phyloP scores from a whole-genome alignment of 352 stramenopile species.

The Halophytophthora polymorphica region DNA sequence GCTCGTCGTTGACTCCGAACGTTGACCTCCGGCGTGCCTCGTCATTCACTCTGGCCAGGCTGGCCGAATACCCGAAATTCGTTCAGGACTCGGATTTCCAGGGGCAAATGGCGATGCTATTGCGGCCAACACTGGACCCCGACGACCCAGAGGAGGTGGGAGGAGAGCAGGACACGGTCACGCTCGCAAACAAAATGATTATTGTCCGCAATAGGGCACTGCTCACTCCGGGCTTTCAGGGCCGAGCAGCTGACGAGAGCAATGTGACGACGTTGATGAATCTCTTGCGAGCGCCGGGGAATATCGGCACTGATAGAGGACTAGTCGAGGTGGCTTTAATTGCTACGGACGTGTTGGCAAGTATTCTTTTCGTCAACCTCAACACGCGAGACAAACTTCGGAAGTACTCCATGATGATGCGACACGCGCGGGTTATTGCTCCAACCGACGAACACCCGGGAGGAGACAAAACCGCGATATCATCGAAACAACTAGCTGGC shows the following conservation, averaged over 20 bases:
- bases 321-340: neutral
- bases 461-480: conserved; percentile 4
- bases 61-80: conserved; percentile 22
- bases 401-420: conserved; percentile 12
- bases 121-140: conserved; percentile 2
- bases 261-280: conserved; percentile 2
- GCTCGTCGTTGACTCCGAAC: neutral
- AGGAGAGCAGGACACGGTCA: conserved; percentile 8
- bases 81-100: conserved; percentile 29
- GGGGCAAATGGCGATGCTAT: conserved; percentile 24
- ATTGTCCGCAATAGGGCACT: conserved; percentile 21
- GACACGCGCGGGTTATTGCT: conserved; percentile 9
- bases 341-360: conserved; percentile 11
- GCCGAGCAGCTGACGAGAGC: conserved; percentile 18
- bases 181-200: conserved; percentile 27
- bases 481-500: conserved; percentile 15
- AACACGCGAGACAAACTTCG: conserved; percentile 7
- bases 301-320: neutral
- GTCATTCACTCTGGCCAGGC: conserved; percentile 26
- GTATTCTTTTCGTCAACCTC: conserved; percentile 9
- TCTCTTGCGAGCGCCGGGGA: conserved; percentile 1
- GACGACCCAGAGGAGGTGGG: neutral
- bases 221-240: conserved; percentile 25
- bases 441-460: conserved; percentile 3
- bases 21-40: conserved; percentile 23